Percentiles rank a stretch among this genome's conserved stretches.
Evolutionary conservation across 768 basidiomycete genomes (phyloP).

Genomic region (Xanthoconium stramineum): DNA sequence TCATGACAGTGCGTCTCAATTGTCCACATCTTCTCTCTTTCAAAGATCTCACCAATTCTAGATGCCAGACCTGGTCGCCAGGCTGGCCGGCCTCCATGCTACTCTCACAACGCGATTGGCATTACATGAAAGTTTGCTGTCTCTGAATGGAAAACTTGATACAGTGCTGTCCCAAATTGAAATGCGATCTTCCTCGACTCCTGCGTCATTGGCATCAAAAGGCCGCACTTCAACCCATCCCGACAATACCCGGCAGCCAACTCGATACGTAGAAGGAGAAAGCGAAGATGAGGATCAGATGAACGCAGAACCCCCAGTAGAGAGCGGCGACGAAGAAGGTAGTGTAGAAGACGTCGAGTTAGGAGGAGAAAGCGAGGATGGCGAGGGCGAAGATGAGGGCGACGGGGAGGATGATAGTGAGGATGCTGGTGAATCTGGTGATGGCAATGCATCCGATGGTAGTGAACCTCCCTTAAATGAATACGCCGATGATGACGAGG

Average conservation of each 20-base stretch:
- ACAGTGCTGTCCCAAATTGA: slow-evolving; percentile 94
- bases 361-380: slow-evolving; percentile 59
- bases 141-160: slow-evolving; percentile 86
- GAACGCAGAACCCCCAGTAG: slow-evolving; percentile 58
- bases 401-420: slow-evolving; percentile 47
- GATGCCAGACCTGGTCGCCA: slow-evolving; percentile 91
- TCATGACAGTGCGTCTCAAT: slow-evolving; percentile 78
- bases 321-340: slow-evolving; percentile 64
- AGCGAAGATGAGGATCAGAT: slow-evolving; percentile 63
- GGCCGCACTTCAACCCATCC: slow-evolving; percentile 35
- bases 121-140: slow-evolving; percentile 80
- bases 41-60: slow-evolving; percentile 30
- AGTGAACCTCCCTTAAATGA: slow-evolving; percentile 42
- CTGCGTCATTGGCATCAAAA: slow-evolving; percentile 48
- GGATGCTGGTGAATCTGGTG: slow-evolving; percentile 38
- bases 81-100: slow-evolving; percentile 80
- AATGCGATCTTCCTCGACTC: slow-evolving; percentile 72
- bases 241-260: slow-evolving; percentile 39
- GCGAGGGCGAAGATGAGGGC: slow-evolving; percentile 45
- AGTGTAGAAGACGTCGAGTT: slow-evolving; percentile 79
- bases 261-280: slow-evolving; percentile 76
- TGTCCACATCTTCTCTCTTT: neutral
- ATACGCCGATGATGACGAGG: slow-evolving; percentile 62
- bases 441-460: slow-evolving; percentile 40
- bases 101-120: slow-evolving; percentile 76